Percentiles rank a stretch among this genome's conserved stretches.
Evolutionary conservation across 2,329 filamentous ascomycete species (phyloP).

Genomic region (Blastomyces gilchristii): DNA sequence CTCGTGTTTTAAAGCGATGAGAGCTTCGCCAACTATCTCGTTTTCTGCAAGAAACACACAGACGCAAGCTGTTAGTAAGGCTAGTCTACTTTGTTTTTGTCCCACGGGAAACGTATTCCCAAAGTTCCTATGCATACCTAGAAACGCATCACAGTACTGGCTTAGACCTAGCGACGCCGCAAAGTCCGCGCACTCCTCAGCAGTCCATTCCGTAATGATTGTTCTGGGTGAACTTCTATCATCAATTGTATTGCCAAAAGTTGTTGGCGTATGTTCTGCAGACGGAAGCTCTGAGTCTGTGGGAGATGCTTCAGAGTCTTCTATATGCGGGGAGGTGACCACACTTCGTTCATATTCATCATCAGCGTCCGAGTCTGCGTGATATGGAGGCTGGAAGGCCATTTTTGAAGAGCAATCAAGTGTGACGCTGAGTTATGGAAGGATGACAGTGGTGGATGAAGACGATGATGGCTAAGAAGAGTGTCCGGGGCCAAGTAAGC

Average conservation of each 20-base stretch:
- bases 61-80: neutral
- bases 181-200: slow-evolving; percentile 84
- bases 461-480: neutral
- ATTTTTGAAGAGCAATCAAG: slow-evolving; percentile 20
- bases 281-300: slow-evolving; percentile 50
- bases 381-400: slow-evolving; percentile 42
- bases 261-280: slow-evolving; percentile 53
- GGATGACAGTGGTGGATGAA: too few species aligned
- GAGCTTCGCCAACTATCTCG: slow-evolving; percentile 82
- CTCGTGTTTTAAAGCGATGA: slow-evolving; percentile 80
- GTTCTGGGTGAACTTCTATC: slow-evolving; percentile 45
- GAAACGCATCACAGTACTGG: slow-evolving; percentile 72
- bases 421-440: neutral
- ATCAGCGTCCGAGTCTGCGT: slow-evolving; percentile 55
- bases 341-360: slow-evolving; percentile 55
- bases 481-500: neutral
- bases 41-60: slow-evolving; percentile 53
- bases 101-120: neutral
- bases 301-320: slow-evolving; percentile 48
- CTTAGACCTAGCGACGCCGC: slow-evolving; percentile 66
- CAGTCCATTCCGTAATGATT: slow-evolving; percentile 53
- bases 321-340: slow-evolving; percentile 47
- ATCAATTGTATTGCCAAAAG: slow-evolving; percentile 44
- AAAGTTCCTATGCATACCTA: slow-evolving; percentile 51
- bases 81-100: slow-evolving; percentile 8